Evolutionary conservation across 345 rosid genomes (phyloP).

Genomic region (Capsella bursapastoris): DNA sequence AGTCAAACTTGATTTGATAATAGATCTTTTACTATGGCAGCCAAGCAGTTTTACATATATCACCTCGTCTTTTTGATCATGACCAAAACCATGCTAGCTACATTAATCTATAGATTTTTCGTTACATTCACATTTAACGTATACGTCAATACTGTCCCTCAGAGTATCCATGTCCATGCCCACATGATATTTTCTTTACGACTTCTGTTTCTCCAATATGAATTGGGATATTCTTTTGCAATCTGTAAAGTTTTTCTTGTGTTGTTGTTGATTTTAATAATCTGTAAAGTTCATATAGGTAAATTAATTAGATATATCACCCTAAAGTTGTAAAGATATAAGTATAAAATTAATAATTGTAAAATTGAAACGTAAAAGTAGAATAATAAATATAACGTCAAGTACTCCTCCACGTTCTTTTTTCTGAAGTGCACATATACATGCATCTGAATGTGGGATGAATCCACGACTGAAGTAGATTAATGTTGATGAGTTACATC

Average conservation of each 20-base stretch:
- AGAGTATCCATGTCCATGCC: too few species aligned
- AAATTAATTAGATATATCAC: background rate
- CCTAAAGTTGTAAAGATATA: constrained; percentile 11
- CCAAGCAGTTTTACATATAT: too few species aligned
- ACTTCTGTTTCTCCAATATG: constrained; percentile 18
- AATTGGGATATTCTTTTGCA: constrained; percentile 16
- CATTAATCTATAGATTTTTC: too few species aligned
- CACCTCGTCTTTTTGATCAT: too few species aligned
- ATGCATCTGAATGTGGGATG: constrained; percentile 30
- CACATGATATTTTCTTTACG: background rate
- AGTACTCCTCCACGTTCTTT: constrained; percentile 13
- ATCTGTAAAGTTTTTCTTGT: constrained; percentile 19
- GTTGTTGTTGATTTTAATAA: background rate
- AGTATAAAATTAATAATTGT: background rate
- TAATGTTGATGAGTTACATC: constrained; percentile 29
- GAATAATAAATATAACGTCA: background rate
- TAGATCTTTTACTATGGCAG: too few species aligned
- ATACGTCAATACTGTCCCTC: too few species aligned
- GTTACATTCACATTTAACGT: too few species aligned
- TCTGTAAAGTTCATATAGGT: constrained; percentile 30
- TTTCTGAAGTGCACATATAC: constrained; percentile 26
- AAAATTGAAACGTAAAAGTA: background rate
- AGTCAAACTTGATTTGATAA: too few species aligned
- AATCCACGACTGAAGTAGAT: constrained; percentile 18
- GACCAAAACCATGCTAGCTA: too few species aligned